Evolutionary conservation across 2,329 filamentous ascomycete species (phyloP), one percentile per base, ranked within the genome.

Genomic region (Alternaria novae-zelandiae): DNA sequence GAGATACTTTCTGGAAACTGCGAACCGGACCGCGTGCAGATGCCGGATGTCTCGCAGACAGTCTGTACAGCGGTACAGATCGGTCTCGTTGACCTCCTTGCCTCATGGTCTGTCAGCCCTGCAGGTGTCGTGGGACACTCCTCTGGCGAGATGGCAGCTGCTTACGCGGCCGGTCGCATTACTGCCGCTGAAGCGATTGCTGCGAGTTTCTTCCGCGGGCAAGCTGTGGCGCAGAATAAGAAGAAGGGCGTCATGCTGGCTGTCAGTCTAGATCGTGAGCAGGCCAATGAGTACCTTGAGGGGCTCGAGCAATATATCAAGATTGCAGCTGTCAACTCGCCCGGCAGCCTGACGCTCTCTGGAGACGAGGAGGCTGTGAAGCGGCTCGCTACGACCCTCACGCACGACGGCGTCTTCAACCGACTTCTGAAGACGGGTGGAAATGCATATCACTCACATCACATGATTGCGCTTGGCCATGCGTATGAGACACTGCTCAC

Each of bases 381-480:
- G n/a, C 0, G 76, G 86, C 88, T 70, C 86, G 72, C 79, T 1
- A 80, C 67, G 30, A 11, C 13, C 6, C 36, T 70, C 1, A 21
- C 55, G 2, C 5, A 45, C 4, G 21, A 67, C 5, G 56, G 49
- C 4, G 25, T 68, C 8, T 72, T 69, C 45, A 57, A 46, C 25
- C 21, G 67, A 8, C 7, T 64, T 6, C 61, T 72, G 2, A 59
- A 66, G 21, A 71, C 66, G 6, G 69, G 68, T 10, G 68, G 70
- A 2, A 56, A 63, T 15, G 75, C 75, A 1, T 78, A 78, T 56
- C 74, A 78, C 51, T 76, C 73, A 1, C 56, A 68, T 26, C 69
- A 72, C 43, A 78, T 78, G 74, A 3, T 30, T 2, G 54, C 53
- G 1, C 9, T 74, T 2, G 71, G 70, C 20, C 3, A 54, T 7